Evolutionary conservation across 768 basidiomycete species (phyloP).

Genomic region (Suillus bovinus): DNA sequence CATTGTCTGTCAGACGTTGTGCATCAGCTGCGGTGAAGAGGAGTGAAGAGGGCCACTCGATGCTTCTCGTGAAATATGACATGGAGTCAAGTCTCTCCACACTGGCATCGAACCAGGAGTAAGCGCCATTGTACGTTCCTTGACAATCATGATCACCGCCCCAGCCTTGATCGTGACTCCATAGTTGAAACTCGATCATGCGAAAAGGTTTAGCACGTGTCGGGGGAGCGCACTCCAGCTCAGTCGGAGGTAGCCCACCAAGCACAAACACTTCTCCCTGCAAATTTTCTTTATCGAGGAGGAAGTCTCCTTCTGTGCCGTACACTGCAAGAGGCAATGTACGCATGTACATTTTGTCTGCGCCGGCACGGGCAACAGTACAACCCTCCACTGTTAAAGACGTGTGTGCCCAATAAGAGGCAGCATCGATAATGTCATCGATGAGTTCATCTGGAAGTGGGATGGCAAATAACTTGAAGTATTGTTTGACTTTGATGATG

Average conservation of each 20-base stretch:
- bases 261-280: not conserved
- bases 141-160: not conserved
- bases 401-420: conserved; percentile 21
- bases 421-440: conserved; percentile 27
- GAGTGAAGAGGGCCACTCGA: conserved; percentile 1
- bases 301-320: conserved; percentile 6
- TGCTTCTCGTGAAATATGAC: not conserved
- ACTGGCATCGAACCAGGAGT: conserved; percentile 3
- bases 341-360: conserved; percentile 9
- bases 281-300: not conserved
- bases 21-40: not conserved
- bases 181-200: conserved; percentile 11
- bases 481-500: conserved; percentile 8
- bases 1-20: not conserved
- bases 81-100: conserved; percentile 1
- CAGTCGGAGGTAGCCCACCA: not conserved
- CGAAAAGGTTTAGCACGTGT: not conserved
- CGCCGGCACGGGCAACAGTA: not conserved
- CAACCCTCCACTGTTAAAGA: not conserved
- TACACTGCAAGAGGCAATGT: conserved; percentile 10
- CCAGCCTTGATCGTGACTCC: conserved; percentile 10
- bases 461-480: not conserved
- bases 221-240: not conserved
- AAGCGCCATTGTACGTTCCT: conserved; percentile 3
- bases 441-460: conserved; percentile 3